Base-by-base conservation (phyloP, 768 basidiomycete species). In the Russula sp. region DNA sequence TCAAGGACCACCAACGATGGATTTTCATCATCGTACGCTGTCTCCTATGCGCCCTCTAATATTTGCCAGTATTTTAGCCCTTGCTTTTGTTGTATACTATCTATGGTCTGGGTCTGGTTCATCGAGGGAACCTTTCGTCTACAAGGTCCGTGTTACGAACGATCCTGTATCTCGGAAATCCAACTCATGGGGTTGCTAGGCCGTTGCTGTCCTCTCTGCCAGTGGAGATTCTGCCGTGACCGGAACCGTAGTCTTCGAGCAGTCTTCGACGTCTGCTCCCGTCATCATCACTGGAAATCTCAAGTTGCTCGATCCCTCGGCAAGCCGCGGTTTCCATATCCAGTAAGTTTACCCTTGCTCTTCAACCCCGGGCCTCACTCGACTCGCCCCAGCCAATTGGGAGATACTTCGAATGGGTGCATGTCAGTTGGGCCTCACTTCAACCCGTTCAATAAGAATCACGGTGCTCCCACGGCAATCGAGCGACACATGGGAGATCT, bases 401-500 rank as follows among this genome's bases (percentile, higher is more conserved):
- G n/a, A n/a, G n/a, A n/a, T n/a, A n/a, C n/a, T n/a, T n/a, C n/a
- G n/a, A n/a, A n/a, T n/a, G n/a, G n/a, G n/a, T n/a, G n/a, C n/a
- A 42, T 75, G 8, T 87, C 88, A 20, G 80, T 90, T 39, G 88
- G 89, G 2, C 67, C 84, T 39, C 91, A 93, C 74, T 93, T 84
- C 79, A 92, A 93, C 76, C 89, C 89, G 0, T 80, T 78, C 73
- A 77, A 74, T 22, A 78, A 80, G 62, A 81, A 75, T 10, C 91
- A 93, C 67, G 89, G 89, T 61, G 86, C 80, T 4, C 87, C 81
- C 10, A 71, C 73, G 9, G 82, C 83, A 57, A 54, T 71, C 13
- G 75, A 77, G 49, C 78, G 89, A 62, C 91, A 92, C 72, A 84
- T 88, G 34, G 91, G 91, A 0, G 87, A 89, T 68, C 71, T 89